Evolutionary conservation across 2,329 filamentous ascomycete genomes (phyloP).

Genomic region (Lachnellula occidentalis): DNA sequence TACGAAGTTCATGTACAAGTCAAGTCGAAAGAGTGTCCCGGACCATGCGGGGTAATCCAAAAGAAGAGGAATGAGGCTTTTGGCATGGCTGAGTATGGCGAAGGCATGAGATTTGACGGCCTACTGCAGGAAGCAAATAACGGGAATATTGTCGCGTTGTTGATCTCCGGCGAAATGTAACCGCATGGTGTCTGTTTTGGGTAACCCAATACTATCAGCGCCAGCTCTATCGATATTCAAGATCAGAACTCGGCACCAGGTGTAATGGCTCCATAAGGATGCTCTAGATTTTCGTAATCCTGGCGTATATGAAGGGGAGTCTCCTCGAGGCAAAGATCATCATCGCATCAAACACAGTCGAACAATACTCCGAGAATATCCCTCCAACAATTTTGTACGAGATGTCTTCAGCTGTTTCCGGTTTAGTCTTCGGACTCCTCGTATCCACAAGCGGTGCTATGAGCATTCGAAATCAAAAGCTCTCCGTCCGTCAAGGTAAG

Average conservation of each 20-base stretch:
- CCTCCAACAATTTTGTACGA: neutral
- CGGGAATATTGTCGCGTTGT: neutral
- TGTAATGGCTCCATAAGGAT: no score
- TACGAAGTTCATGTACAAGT: neutral
- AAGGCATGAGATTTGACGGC: neutral
- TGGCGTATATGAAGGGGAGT: neutral
- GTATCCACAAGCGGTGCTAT: conserved; percentile 1
- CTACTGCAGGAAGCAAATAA: neutral
- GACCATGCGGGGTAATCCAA: neutral
- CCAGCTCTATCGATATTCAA: neutral
- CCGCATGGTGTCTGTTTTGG: neutral
- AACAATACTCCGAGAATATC: neutral
- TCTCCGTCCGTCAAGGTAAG: conserved; percentile 3
- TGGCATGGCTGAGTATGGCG: neutral
- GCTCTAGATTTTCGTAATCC: neutral
- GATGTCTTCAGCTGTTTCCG: neutral
- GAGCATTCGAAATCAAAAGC: neutral
- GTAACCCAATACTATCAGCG: neutral
- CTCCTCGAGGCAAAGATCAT: neutral
- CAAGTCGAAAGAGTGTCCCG: neutral
- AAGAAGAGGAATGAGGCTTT: neutral
- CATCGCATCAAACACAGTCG: neutral
- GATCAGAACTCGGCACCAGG: no score
- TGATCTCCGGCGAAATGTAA: neutral
- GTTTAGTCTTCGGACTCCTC: conserved; percentile 1